Evolutionary conservation across 345 rosid species (phyloP).

Genomic region (Eucalyptus curtisii): DNA sequence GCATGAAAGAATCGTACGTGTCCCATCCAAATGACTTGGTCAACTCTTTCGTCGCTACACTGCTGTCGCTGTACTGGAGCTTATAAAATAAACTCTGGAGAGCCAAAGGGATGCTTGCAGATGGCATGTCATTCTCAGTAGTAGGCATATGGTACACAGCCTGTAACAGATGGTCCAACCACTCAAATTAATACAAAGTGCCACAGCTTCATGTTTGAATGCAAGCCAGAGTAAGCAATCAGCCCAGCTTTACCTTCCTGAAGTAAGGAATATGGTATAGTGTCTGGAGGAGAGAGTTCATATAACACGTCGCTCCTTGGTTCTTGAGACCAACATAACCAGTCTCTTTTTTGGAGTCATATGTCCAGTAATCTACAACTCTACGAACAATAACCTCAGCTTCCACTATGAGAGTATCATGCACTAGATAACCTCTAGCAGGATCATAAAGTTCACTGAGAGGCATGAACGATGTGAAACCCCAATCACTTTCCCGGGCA

Average conservation of each 20-base stretch:
- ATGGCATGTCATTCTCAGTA: constrained; percentile 81
- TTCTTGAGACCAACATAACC: constrained; percentile 97
- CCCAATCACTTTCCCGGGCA: constrained; percentile 95
- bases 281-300: constrained; percentile 96
- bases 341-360: constrained; percentile 94
- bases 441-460: constrained; percentile 91
- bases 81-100: constrained; percentile 96
- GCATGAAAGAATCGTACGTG: constrained; percentile 95
- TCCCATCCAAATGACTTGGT: constrained; percentile 99
- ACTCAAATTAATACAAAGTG: background rate
- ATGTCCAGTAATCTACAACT: constrained; percentile 74
- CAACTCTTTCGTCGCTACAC: constrained; percentile 93
- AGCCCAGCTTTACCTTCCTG: constrained; percentile 57
- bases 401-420: constrained; percentile 69
- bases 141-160: constrained; percentile 99
- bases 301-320: constrained; percentile 99
- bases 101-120: constrained; percentile 94
- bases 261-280: constrained; percentile 90
- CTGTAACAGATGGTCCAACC: constrained; percentile 14
- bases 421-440: constrained; percentile 64
- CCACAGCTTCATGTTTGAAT: background rate
- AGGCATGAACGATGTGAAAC: constrained; percentile 89
- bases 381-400: constrained; percentile 86
- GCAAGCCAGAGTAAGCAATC: background rate
- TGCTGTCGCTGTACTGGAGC: constrained; percentile 86